A percentile compares a stretch with the other conserved stretches of the same genome.
These are phyloP conservation scores for Globisporangium solare DNA, from an alignment of 352 stramenopile species.

Conservation along the genomic window DNA sequence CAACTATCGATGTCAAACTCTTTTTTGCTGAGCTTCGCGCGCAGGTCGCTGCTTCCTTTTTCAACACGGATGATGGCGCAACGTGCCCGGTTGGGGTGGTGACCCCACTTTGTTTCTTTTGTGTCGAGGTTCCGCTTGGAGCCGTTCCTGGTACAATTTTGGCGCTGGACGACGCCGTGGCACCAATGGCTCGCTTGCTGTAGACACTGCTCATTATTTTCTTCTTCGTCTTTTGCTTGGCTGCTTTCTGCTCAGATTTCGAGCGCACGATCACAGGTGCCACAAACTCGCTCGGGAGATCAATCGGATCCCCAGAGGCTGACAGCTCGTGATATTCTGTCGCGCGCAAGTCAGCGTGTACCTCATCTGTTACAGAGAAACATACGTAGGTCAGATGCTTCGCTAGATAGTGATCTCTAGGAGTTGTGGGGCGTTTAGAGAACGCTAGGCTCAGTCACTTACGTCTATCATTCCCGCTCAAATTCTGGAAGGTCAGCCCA, in stretches of 20 bases:
- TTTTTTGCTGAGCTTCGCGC: not conserved
- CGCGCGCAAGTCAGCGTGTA: constrained; percentile 7
- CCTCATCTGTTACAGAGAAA: constrained; percentile 6
- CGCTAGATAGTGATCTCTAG: not conserved
- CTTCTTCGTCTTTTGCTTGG: constrained; percentile 15
- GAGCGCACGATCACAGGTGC: constrained; percentile 13
- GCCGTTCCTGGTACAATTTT: not conserved
- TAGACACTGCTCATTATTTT: constrained; percentile 18
- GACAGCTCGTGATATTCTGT: constrained; percentile 21
- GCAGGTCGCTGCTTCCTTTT: not conserved
- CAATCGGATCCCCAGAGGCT: constrained; percentile 25
- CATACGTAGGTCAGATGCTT: not conserved
- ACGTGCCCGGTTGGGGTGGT: not conserved
- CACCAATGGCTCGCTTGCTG: constrained; percentile 24
- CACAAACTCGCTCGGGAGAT: constrained; percentile 45
- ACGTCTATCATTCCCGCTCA: constrained; percentile 8
- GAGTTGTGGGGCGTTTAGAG: constrained; percentile 3
- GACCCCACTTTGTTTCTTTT: constrained; percentile 1
- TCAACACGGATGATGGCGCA: not conserved
- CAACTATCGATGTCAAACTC: constrained; percentile 21
- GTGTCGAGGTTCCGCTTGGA: not conserved
- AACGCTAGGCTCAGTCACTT: not conserved
- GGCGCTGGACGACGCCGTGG: constrained; percentile 12
- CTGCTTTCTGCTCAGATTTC: constrained; percentile 8
- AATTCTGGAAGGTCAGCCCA: constrained; percentile 55